Evolutionary conservation across 257 asterid species (phyloP), one percentile per base, ranked within the genome.

Genomic region (Eustoma russellianum): DNA sequence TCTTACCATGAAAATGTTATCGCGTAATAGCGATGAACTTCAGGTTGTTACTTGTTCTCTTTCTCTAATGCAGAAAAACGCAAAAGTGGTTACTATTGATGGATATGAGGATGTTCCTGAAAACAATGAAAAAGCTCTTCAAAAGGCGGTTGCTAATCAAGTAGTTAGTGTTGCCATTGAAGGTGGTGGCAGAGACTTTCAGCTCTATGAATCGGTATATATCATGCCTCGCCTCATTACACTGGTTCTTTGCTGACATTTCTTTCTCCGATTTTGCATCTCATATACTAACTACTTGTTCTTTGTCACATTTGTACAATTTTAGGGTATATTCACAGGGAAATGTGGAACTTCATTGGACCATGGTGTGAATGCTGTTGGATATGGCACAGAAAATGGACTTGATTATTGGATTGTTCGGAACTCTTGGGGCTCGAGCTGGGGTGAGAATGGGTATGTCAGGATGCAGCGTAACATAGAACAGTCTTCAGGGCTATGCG

Each of bases 381-480:
- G 96, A 5, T 83, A 83, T 15, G 94, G 94, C n/a, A 52, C 68
- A 1, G 90, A 74, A 56, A 52, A 69, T 5, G 87, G 81, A 10
- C 7, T 50, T 0, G 93, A 88, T 44, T 88, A 79, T 51, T 83
- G 94, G 94, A 82, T 84, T 0, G 83, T 88, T 1, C 70, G 87
- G 70, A 88, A 88, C 80, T 88, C 96, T 0, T 88, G 93, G 87
- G 96, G 94, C 13, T 41, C 45, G 0, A 52, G 61, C 8, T 88
- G 96, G 96, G 96, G 96, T 5, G 96, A 88, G 47, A 13, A 58
- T 0, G 96, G 96, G 14, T 88, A 83, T 70, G 6, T 88, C 30
- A 79, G 85, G 65, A 83, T 87, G 89, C 64, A 87, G 53, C 73
- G 94, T 13, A 81, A 83, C 33, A 59, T 83, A n/a, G 30, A 35